These are phyloP conservation scores for Viola odorata DNA, from an alignment of 345 rosid species.

Conservation along the genomic window DNA sequence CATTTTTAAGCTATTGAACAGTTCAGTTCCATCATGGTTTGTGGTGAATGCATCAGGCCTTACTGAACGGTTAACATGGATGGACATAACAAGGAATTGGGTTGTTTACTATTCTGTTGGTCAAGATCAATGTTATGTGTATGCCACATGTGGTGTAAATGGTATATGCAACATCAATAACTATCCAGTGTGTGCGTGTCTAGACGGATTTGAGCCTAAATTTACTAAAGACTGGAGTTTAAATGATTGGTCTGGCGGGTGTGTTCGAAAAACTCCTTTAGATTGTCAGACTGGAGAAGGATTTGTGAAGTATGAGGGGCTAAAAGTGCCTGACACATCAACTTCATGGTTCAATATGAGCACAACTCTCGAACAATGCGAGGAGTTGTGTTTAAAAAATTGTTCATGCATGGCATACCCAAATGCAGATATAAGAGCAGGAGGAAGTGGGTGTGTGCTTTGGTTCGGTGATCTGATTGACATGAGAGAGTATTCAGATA, in stretches of 20 bases:
- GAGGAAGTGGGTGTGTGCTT: slow-evolving; percentile 11
- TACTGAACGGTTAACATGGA: background rate
- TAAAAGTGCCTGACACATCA: slow-evolving; percentile 2
- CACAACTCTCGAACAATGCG: background rate
- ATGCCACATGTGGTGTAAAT: slow-evolving; percentile 13
- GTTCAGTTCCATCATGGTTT: slow-evolving; percentile 4
- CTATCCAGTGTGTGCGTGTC: background rate
- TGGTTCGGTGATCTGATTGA: slow-evolving; percentile 12
- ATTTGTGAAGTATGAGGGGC: background rate
- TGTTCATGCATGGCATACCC: slow-evolving; percentile 6
- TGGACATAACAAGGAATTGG: background rate
- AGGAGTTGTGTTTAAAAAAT: background rate
- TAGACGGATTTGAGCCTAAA: background rate
- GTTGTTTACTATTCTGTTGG: background rate
- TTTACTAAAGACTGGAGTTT: background rate
- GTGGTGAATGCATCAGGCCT: slow-evolving; percentile 8
- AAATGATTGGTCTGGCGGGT: background rate
- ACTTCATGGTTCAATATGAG: background rate
- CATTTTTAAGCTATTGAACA: background rate
- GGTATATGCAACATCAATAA: background rate
- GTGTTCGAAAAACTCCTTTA: background rate
- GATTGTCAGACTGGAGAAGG: background rate
- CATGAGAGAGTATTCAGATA: background rate
- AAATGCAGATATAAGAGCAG: background rate
- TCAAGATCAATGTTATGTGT: slow-evolving; percentile 12